Base-by-base conservation (phyloP, 2,329 filamentous ascomycete species). In the Leptographium radiaticola region DNA sequence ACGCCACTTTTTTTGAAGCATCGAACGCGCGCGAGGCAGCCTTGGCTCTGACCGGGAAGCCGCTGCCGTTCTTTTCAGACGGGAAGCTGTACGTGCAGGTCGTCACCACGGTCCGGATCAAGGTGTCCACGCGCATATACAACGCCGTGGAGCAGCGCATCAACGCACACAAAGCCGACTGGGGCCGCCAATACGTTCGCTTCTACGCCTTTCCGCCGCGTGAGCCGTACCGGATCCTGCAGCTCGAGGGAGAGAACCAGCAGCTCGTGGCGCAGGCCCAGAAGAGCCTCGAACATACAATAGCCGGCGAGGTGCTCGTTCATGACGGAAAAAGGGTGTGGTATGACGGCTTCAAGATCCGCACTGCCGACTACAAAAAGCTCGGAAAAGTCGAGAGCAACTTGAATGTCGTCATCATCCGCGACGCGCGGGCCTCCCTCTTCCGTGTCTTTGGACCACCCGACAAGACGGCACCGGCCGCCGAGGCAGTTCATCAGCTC, bases 1-100 rank as follows among this genome's bases (percentile, higher is more conserved):
- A 62, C 15, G 71, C 67, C 1, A 60, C 62, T 2, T 76, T 74
- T 46, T 20, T 60, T 5, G 59, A 68, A 1, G 68, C 71, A 49
- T 60, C 60, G 0, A 64, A 71, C 42, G 72, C 72, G 0, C 58
- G 58, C 44, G 57, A 65, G 11, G 71, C 68, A 0, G 64, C 59
- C 2, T 53, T 46, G n/a, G 54, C 55, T 1, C 61, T 74, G 0
- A 58, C 71, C 47, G 55, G 64, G 6, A 62, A 25, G 8, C 51
- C 49, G 4, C 43, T 75, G 7, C 56, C 63, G 0, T 68, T 70
- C n/a, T 58, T 65, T 0, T 54, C 56, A 6, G 59, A 53, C 0
- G 64, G 61, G 0, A 71, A 65, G 38, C 60, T 75, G 0, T 69
- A 65, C 3, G 60, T 70, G 1, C 61, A 62, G 16, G 59, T 67